Percentiles rank a stretch among this genome's conserved stretches.
Evolutionary conservation across 1,284 basidiomycete species (phyloP).

Genomic region (Cerrena zonata): DNA sequence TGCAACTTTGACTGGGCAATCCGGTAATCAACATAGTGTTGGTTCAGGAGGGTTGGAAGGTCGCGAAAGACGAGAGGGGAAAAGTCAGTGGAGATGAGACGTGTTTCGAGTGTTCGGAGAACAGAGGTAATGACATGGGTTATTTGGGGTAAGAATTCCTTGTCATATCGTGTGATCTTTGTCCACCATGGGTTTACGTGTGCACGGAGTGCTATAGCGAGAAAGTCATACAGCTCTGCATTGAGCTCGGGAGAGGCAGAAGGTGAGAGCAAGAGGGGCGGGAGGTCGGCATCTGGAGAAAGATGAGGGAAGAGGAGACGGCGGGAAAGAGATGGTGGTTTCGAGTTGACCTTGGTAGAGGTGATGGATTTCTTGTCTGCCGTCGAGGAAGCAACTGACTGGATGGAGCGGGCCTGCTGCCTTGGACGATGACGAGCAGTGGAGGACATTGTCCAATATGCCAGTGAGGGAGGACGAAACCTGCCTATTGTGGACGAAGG

Average conservation of each 20-base stretch:
- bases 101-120: constrained; percentile 54
- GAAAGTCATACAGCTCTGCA: constrained; percentile 68
- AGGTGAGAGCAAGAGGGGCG: constrained; percentile 46
- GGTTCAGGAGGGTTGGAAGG: constrained; percentile 57
- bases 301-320: constrained; percentile 67
- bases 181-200: constrained; percentile 79
- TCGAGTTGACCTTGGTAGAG: constrained; percentile 12
- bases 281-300: constrained; percentile 40
- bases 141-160: constrained; percentile 70
- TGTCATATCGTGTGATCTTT: constrained; percentile 75
- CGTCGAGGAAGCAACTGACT: constrained; percentile 26
- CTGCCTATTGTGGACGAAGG: constrained; percentile 5
- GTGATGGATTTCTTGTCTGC: constrained; percentile 20
- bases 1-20: constrained; percentile 54
- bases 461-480: constrained; percentile 6
- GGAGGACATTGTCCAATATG: constrained; percentile 14
- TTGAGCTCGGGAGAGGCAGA: constrained; percentile 48
- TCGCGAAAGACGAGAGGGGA: constrained; percentile 53
- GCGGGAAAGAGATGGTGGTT: constrained; percentile 43
- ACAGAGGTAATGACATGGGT: constrained; percentile 53
- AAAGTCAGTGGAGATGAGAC: constrained; percentile 51
- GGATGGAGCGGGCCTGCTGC: constrained; percentile 24
- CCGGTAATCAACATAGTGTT: constrained; percentile 72
- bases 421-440: constrained; percentile 17
- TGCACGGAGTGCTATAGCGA: constrained; percentile 71